These are phyloP conservation scores for Coemansia sp. DNA, from an alignment of 192 early-diverging fungal species.

Conservation along the genomic window DNA sequence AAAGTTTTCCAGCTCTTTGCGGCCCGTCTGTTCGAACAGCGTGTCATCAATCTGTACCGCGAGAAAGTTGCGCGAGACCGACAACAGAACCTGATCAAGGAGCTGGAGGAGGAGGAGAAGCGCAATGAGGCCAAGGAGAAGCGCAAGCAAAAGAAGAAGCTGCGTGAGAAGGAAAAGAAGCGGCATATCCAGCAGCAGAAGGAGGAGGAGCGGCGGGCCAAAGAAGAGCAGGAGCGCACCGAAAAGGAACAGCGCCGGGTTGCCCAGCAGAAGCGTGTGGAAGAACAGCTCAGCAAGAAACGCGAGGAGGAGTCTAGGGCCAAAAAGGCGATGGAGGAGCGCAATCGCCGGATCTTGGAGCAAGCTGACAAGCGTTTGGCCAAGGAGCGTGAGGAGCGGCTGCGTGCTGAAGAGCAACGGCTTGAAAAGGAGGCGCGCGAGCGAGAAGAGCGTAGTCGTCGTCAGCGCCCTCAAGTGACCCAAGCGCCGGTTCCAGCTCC, in stretches of 20 bases:
- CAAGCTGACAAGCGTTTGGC: slow-evolving; percentile 50
- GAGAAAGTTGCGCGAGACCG: slow-evolving; percentile 93
- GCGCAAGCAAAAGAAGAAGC: slow-evolving; percentile 74
- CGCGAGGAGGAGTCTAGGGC: slow-evolving; percentile 33
- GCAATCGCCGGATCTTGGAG: slow-evolving; percentile 48
- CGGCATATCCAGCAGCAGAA: slow-evolving; percentile 42
- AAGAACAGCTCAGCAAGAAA: slow-evolving; percentile 31
- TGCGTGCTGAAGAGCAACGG: slow-evolving; percentile 27
- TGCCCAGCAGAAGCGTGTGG: slow-evolving; percentile 27
- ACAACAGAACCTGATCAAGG: slow-evolving; percentile 83
- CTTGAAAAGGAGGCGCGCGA: slow-evolving; percentile 13
- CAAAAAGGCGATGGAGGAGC: slow-evolving; percentile 46
- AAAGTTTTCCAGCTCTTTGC: slow-evolving; percentile 96
- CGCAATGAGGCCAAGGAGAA: slow-evolving; percentile 62
- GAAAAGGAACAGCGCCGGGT: slow-evolving; percentile 43
- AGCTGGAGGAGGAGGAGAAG: slow-evolving; percentile 87
- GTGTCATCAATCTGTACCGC: slow-evolving; percentile 89
- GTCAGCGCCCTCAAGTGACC: not conserved
- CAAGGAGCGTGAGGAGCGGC: slow-evolving; percentile 25
- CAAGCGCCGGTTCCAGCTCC: not conserved
- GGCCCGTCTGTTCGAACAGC: slow-evolving; percentile 96
- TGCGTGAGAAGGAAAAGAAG: slow-evolving; percentile 65
- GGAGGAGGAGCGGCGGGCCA: slow-evolving; percentile 45
- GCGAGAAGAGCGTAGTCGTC: slow-evolving; percentile 12
- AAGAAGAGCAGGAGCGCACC: slow-evolving; percentile 28